Evolutionary conservation across 495 filamentous ascomycete genomes (phyloP), one percentile per base, ranked within the genome.

Genomic region (Terfezia boudieri): DNA sequence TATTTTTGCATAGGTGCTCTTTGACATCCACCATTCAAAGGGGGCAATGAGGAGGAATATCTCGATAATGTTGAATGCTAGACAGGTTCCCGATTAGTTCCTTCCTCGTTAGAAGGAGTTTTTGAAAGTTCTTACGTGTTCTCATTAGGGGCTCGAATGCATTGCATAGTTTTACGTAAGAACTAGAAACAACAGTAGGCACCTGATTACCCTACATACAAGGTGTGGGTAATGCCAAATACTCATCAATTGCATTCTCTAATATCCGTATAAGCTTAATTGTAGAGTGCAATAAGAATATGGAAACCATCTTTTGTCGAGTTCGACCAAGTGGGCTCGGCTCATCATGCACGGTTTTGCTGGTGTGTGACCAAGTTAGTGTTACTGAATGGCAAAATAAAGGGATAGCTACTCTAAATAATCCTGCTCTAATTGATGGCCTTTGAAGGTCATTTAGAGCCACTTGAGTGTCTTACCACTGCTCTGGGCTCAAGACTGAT

Each of bases 171-270:
- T 64, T 94, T 93, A 57, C 88, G 84, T 2, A 84, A 73, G 60
- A 85, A 86, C 51, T 59, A 57, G 26, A 6, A 12, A 9, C 57
- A 68, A 70, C 54, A 55, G 36, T 35, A 12, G 50, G 52, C 1
- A 12, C 35, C 22, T 20, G 5, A 35, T 55, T 17, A 49, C 12
- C 50, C 11, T 12, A 8, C 20, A 7, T 56, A 4, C 1, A 53
- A 8, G 11, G 4, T 22, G 35, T 4, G 4, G n/a, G 12, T n/a
- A 93, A 77, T 0, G 86, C 86, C 67, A 98, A 82, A 67, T 85
- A 98, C 67, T 98, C 90, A 63, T 96, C 92, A 53, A 80, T 80
- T n/a, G 92, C 86, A 63, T 96, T 94, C 46, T 81, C 83, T 94
- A 58, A 98, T 94, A 67, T 94, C 87, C 56, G 86, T 81, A 67